phyloP scores from a whole-genome alignment of 2,329 filamentous ascomycete genomes.

The Cladosporium sp. region DNA sequence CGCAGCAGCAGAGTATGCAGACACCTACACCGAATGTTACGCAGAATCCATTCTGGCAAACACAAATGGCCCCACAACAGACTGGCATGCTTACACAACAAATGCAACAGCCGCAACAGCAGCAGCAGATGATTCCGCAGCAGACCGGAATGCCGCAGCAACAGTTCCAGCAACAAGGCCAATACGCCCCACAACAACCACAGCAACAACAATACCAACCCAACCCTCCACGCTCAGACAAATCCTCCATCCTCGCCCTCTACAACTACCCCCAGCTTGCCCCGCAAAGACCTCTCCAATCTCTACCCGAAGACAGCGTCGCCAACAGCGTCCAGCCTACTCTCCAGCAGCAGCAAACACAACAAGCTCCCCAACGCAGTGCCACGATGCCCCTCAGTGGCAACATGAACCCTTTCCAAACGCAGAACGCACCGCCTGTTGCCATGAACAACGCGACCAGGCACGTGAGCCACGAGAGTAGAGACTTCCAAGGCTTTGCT shows the following conservation, averaged over 20 bases:
- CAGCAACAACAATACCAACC: not conserved
- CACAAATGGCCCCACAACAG: conserved; percentile 21
- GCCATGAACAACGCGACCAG: conserved; percentile 23
- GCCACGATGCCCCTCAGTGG: conserved; percentile 35
- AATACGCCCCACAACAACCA: conserved; percentile 25
- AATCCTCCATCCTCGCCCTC: conserved; percentile 70
- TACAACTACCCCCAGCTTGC: conserved; percentile 61
- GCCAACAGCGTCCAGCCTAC: conserved; percentile 22
- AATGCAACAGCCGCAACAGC: conserved; percentile 25
- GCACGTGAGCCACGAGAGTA: conserved; percentile 65
- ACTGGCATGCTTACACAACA: conserved; percentile 25
- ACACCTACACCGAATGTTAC: not conserved
- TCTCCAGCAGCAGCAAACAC: conserved; percentile 20
- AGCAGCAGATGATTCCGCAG: conserved; percentile 35
- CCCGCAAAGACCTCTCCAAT: conserved; percentile 37
- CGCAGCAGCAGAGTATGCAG: conserved; percentile 14
- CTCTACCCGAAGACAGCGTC: conserved; percentile 32
- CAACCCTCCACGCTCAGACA: conserved; percentile 55
- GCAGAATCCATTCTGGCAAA: conserved; percentile 21
- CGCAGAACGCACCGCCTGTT: conserved; percentile 18
- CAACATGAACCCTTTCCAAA: conserved; percentile 30
- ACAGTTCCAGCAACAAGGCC: conserved; percentile 27
- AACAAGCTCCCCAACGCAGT: conserved; percentile 29
- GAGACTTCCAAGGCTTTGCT: conserved; percentile 58
- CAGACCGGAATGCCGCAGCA: conserved; percentile 31